Conservation (phyloP, 768 basidiomycete genomes). For the Termitomyces sp. region DNA sequence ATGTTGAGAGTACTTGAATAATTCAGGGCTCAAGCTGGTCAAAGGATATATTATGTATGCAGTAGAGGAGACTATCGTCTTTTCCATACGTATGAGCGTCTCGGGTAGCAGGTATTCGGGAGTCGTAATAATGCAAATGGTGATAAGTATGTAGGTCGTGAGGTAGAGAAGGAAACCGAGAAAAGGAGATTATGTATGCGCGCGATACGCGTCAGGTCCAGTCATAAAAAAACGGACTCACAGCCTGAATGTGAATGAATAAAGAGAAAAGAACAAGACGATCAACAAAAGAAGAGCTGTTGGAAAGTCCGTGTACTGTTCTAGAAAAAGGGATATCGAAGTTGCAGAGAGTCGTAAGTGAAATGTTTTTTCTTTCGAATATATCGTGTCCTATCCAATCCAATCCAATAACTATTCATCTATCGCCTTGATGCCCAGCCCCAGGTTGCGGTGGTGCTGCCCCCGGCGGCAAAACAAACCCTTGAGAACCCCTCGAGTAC, state of each 20-base stretch:
- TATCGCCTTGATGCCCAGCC: not conserved
- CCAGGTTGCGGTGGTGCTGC: not conserved
- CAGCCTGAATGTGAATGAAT: not conserved
- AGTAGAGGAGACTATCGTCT: not conserved
- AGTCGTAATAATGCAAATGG: too few species aligned
- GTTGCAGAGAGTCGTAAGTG: not conserved
- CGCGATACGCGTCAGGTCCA: not conserved
- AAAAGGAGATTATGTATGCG: not conserved
- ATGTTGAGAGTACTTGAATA: too few species aligned
- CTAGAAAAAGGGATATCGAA: not conserved
- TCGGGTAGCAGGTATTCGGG: not conserved
- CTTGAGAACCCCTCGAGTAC: conserved; percentile 12
- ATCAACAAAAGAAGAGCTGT: not conserved
- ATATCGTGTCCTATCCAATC: not conserved
- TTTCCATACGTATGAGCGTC: not conserved
- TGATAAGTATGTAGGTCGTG: not conserved
- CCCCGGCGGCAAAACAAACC: conserved; percentile 1
- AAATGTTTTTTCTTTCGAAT: not conserved
- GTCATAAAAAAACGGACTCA: not conserved
- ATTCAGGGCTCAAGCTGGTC: not conserved
- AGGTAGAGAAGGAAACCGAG: not conserved
- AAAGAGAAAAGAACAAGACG: not conserved
- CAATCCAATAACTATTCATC: not conserved
- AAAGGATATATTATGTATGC: not conserved
- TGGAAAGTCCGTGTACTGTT: not conserved